These are phyloP conservation scores for Blastocystis sp. DNA, from an alignment of 352 stramenopile genomes.

Conservation along the genomic window DNA sequence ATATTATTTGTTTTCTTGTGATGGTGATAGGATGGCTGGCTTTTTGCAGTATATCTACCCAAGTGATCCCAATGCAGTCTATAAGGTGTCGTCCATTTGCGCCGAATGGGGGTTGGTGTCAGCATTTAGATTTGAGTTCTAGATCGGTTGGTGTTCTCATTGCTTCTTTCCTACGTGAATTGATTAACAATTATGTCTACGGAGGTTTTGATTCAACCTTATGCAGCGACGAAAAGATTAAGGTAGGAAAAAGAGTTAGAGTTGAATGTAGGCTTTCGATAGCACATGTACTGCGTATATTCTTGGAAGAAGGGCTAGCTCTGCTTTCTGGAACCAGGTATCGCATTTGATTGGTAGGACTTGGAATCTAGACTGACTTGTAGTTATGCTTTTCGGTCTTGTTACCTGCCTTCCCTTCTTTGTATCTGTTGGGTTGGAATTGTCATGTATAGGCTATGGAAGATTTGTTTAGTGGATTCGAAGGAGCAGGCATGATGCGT, in stretches of 20 bases:
- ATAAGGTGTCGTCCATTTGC: constrained; percentile 15
- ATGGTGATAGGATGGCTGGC: background rate
- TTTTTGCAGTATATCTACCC: constrained; percentile 16
- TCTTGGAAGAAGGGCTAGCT: background rate
- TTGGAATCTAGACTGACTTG: background rate
- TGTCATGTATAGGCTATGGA: constrained; percentile 44
- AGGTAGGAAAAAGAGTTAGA: background rate
- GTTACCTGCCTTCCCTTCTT: constrained; percentile 52
- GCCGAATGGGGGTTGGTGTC: background rate
- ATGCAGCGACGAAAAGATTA: background rate
- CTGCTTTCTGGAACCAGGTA: constrained; percentile 6
- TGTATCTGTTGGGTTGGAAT: background rate
- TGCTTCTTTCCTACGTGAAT: constrained; percentile 15
- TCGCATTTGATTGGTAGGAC: constrained; percentile 8
- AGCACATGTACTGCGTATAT: background rate
- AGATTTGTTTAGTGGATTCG: constrained; percentile 36
- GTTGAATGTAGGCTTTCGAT: constrained; percentile 2
- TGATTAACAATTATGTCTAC: background rate
- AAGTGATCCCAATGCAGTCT: constrained; percentile 45
- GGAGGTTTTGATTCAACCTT: background rate
- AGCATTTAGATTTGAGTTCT: background rate
- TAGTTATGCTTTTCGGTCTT: constrained; percentile 56
- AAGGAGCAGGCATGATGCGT: constrained; percentile 26
- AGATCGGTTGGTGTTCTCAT: constrained; percentile 37
- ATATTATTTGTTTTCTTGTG: background rate